Conservation (phyloP, 2,329 filamentous ascomycete genomes). For the Sarocladium brachiariae region DNA sequence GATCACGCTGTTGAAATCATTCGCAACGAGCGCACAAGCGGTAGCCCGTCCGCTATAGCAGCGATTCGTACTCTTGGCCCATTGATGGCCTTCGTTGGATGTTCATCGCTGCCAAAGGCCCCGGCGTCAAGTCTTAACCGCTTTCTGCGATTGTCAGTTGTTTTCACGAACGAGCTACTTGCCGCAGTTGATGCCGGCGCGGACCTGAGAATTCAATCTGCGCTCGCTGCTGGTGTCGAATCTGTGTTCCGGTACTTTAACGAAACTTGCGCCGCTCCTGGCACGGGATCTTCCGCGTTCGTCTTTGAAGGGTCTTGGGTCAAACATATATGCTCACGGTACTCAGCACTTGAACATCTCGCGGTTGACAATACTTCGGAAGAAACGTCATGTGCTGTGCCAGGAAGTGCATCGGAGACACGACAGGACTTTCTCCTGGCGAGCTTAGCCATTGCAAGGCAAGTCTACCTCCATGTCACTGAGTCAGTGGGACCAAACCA, state of each 20-base stretch:
- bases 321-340: slow-evolving; percentile 19
- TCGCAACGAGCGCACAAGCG: slow-evolving; percentile 17
- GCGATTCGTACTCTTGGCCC: slow-evolving; percentile 31
- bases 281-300: slow-evolving; percentile 12
- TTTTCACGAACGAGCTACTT: slow-evolving; percentile 29
- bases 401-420: slow-evolving; percentile 17
- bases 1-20: slow-evolving; percentile 21
- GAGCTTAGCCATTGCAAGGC: slow-evolving; percentile 28
- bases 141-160: slow-evolving; percentile 32
- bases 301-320: slow-evolving; percentile 19
- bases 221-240: slow-evolving; percentile 31
- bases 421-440: slow-evolving; percentile 33
- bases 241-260: slow-evolving; percentile 29
- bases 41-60: slow-evolving; percentile 17
- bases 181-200: slow-evolving; percentile 24
- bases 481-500: slow-evolving; percentile 15
- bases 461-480: slow-evolving; percentile 36
- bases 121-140: slow-evolving; percentile 27
- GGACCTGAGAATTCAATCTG: slow-evolving; percentile 28
- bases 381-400: not conserved
- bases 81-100: slow-evolving; percentile 42
- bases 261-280: slow-evolving; percentile 30
- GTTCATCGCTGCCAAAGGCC: slow-evolving; percentile 30
- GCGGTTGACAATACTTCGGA: not conserved
- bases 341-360: slow-evolving; percentile 21